Base-by-base conservation (phyloP, 306 rosid genomes). In the Parietaria judaica region DNA sequence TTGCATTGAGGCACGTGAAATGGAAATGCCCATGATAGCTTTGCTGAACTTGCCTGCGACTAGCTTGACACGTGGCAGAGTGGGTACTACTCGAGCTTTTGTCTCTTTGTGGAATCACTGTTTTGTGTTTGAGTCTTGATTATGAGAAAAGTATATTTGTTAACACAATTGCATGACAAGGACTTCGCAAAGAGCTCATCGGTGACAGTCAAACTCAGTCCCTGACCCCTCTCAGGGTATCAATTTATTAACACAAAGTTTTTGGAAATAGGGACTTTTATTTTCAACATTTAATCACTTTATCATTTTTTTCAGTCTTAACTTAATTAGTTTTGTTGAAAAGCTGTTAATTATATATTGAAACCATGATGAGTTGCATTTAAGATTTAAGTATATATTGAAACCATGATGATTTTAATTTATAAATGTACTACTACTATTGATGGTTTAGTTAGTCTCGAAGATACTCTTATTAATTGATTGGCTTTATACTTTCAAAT, bases 1-100 rank as follows among this genome's bases (percentile, higher is more conserved):
- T 62, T 38, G 77, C 88, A 67, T 80, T 62, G 84, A 73, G 69
- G 79, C 65, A 51, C 74, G 90, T 66, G 38, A 6, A 23, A 12
- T 10, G 14, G 36, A 45, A 14, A 65, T 51, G 44, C 41, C 51
- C 66, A 60, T 62, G 45, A 43, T 56, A 71, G 64, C 81, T 79
- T 87, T 75, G 45, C 70, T 23, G 60, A 85, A 79, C 81, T 73
- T 75, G 86, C 80, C 68, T 58, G 56, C 34, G 71, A 53, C 44
- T 58, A 51, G 50, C 55, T 36, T n/a, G 59, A 3, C 72, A 75
- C 83, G 80, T 72, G 78, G 59, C 50, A 11, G 38, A 51, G 54
- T 75, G 70, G 68, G 58, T 53, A 43, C 36, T 43, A 23, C 60
- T 70, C 3, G 3, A 9, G 48, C 12, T 64, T 23, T 71, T 69